Evolutionary conservation across 306 rosid genomes (phyloP).

Genomic region (Prunus mongolica): DNA sequence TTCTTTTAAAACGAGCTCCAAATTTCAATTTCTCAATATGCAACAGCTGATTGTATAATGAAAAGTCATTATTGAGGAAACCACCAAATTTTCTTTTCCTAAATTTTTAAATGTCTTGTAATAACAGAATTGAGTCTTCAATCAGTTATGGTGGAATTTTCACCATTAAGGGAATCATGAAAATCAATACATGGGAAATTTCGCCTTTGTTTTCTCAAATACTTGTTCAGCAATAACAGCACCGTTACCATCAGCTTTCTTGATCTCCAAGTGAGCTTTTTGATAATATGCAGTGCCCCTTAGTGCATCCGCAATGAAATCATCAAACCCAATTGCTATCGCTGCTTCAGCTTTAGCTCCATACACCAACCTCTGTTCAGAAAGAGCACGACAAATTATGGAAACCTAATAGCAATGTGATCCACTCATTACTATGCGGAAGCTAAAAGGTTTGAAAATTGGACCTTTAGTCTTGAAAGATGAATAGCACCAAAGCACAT

Average conservation of each 20-base stretch:
- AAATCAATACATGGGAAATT: constrained; percentile 48
- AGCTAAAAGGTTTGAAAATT: background rate
- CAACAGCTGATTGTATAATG: background rate
- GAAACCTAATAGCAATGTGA: background rate
- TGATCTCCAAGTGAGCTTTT: constrained; percentile 78
- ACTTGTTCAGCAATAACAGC: constrained; percentile 85
- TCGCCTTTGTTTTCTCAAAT: constrained; percentile 75
- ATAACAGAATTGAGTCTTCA: background rate
- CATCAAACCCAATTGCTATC: constrained; percentile 73
- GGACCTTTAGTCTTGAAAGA: constrained; percentile 81
- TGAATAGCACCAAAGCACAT: constrained; percentile 96
- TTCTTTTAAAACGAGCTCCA: background rate
- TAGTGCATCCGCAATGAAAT: constrained; percentile 74
- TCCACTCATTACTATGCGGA: background rate
- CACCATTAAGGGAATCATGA: background rate
- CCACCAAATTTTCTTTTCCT: background rate
- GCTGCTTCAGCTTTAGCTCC: constrained; percentile 93
- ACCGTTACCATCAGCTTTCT: constrained; percentile 73
- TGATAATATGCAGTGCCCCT: constrained; percentile 73
- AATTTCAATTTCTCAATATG: background rate
- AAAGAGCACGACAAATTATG: background rate
- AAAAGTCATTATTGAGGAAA: background rate
- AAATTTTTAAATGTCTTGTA: background rate
- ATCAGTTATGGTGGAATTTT: constrained; percentile 1
- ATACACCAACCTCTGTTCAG: constrained; percentile 79